phyloP scores from a whole-genome alignment of 192 early-diverging fungal species.

The Endogone sp. region DNA sequence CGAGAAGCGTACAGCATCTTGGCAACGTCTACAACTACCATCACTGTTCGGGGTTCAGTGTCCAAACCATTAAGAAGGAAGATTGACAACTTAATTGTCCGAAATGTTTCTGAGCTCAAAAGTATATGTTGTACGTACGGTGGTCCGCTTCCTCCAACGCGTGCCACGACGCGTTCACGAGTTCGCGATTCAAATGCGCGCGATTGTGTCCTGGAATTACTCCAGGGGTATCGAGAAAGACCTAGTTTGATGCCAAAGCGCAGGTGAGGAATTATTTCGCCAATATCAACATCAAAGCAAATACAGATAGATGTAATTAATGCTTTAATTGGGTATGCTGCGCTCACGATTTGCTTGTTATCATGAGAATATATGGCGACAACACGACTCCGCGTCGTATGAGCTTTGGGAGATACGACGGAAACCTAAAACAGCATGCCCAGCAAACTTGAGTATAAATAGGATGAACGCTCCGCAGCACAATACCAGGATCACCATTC shows the following conservation, averaged over 20 bases:
- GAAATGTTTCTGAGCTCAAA: too few relatives aligned
- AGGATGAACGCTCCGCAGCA: too few relatives aligned
- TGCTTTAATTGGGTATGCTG: too few relatives aligned
- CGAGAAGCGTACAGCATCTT: conserved; percentile 29
- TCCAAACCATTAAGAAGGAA: neutral
- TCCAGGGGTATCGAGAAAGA: conserved; percentile 63
- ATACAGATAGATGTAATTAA: too few relatives aligned
- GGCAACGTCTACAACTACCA: conserved; percentile 50
- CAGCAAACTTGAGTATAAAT: too few relatives aligned
- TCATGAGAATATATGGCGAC: conserved; percentile 51
- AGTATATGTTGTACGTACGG: conserved; percentile 19
- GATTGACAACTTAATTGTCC: too few relatives aligned
- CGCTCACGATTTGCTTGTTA: conserved; percentile 54
- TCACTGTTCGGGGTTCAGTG: conserved; percentile 16
- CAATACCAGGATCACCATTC: neutral
- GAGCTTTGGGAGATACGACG: conserved; percentile 63
- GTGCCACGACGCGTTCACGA: conserved; percentile 57
- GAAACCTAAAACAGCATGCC: conserved; percentile 47
- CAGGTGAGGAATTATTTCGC: too few relatives aligned
- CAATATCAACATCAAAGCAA: too few relatives aligned
- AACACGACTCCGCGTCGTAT: conserved; percentile 68
- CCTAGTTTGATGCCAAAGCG: too few relatives aligned
- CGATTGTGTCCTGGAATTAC: conserved; percentile 42
- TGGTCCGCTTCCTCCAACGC: conserved; percentile 52
- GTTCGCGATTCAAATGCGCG: conserved; percentile 38